Base-by-base conservation (phyloP, 192 early-diverging fungal genomes). In the Backusella parvicylindrica region DNA sequence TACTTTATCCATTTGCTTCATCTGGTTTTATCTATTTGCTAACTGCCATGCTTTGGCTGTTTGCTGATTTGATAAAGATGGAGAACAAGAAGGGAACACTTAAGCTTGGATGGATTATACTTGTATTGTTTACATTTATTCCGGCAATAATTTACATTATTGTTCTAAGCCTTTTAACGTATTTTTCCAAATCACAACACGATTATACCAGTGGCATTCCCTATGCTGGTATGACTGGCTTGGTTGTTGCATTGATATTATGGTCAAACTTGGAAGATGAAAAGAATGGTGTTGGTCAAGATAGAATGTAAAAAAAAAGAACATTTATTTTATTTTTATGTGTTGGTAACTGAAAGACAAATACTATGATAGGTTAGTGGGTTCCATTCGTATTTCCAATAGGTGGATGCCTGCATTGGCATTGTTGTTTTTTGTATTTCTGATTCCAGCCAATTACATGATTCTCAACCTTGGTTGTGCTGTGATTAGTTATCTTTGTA, bases 401-500 rank as follows among this genome's bases (percentile, higher is more conserved):
- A 36, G 53, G 23, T 26, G 26, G 21, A 33, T 71, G 35, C 75
- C 75, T 64, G 68, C 28, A 32, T 50, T 77, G 6, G 43, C 56
- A 32, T 15, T 77, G 6, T 18, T 64, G 13, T 77, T 77, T 70
- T 77, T 70, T 40, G 37, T 70, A 2, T 77, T 77, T 38, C 49
- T 77, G 26, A 70, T 53, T 64, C 75, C 75, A n/a, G 70, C 32
- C 30, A 71, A 69, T 18, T 77, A 69, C 4, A 26, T 77, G 56
- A 36, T 77, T 31, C 26, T 77, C 1, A 70, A 77, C 26, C 16
- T 77, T 12, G 53, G 36, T 43, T 23, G 37, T 6, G 75, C 75
- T 11, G 50, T 37, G 9, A 23, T 64, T 50, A 28, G 41, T 21
- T 77, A 71, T 49, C 56, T 77, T 5, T 77, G 75, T 71, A 77